phyloP scores from a whole-genome alignment of 108 stramenopile species.

The Cylindrotheca fusiformis region DNA sequence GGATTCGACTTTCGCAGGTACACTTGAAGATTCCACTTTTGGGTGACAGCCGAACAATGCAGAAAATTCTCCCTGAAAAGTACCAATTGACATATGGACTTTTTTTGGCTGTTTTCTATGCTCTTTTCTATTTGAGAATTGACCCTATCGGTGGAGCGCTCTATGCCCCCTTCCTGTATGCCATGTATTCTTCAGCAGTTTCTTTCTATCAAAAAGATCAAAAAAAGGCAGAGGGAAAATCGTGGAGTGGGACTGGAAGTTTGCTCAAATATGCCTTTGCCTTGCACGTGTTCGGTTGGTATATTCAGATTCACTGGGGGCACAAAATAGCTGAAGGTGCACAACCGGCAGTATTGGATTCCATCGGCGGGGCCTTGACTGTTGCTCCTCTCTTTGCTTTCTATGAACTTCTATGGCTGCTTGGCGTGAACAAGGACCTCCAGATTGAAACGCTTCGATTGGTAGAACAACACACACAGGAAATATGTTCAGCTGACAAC shows the following conservation, averaged over 20 bases:
- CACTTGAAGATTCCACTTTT: conserved; percentile 15
- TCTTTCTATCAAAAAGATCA: conserved; percentile 21
- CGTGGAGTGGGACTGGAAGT: conserved; percentile 58
- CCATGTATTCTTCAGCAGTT: conserved; percentile 39
- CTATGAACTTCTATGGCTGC: conserved; percentile 55
- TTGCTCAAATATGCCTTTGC: conserved; percentile 27
- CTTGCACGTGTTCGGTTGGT: conserved; percentile 53
- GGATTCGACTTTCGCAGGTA: background rate
- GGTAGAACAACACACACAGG: conserved; percentile 38
- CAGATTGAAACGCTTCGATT: conserved; percentile 29
- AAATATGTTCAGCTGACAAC: conserved; percentile 31
- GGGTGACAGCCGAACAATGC: background rate
- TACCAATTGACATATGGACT: conserved; percentile 21
- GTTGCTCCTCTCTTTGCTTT: conserved; percentile 68
- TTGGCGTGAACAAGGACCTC: conserved; percentile 42
- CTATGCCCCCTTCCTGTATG: conserved; percentile 41
- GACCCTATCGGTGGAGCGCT: conserved; percentile 47
- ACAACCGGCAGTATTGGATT: conserved; percentile 47
- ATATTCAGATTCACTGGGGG: conserved; percentile 55
- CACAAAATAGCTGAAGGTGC: conserved; percentile 57
- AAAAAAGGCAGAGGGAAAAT: conserved; percentile 13
- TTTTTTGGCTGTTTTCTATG: conserved; percentile 26
- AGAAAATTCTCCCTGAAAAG: background rate
- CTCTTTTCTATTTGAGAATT: conserved; percentile 39
- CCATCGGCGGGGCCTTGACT: conserved; percentile 46